Evolutionary conservation across 306 rosid genomes (phyloP).

Genomic region (Quercus agrifolia): DNA sequence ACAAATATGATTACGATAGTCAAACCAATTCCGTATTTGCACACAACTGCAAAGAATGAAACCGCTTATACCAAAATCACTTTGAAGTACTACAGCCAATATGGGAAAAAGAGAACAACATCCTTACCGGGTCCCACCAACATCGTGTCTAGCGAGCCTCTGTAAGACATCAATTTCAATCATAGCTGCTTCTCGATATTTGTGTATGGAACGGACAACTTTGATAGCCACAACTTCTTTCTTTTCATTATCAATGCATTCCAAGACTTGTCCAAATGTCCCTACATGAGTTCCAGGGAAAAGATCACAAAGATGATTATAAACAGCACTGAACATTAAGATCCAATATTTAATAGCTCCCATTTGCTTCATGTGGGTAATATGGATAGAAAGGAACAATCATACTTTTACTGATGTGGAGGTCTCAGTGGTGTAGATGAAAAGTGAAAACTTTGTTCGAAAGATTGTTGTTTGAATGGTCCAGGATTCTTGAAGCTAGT

Average conservation of each 20-base stretch:
- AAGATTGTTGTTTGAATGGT: no score
- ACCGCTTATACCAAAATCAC: slow-evolving; percentile 59
- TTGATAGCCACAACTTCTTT: slow-evolving; percentile 71
- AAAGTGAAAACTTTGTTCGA: no score
- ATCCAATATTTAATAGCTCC: no score
- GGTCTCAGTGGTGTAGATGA: no score
- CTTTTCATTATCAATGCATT: slow-evolving; percentile 70
- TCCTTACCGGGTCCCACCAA: slow-evolving; percentile 64
- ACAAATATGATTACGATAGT: slow-evolving; percentile 89
- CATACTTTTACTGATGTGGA: no score
- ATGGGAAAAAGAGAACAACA: slow-evolving; percentile 12
- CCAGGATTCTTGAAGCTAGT: no score
- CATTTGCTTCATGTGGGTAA: no score
- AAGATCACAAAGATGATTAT: neutral
- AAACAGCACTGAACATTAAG: neutral
- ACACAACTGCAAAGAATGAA: slow-evolving; percentile 90
- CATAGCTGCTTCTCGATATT: slow-evolving; percentile 79
- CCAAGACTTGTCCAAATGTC: slow-evolving; percentile 83
- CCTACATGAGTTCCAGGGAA: slow-evolving; percentile 39
- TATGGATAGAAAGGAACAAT: no score
- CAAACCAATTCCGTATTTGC: slow-evolving; percentile 96
- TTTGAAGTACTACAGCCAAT: slow-evolving; percentile 40
- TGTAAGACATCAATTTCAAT: slow-evolving; percentile 71
- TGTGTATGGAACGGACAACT: slow-evolving; percentile 63
- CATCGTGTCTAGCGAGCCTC: slow-evolving; percentile 64